phyloP scores from a whole-genome alignment of 495 filamentous ascomycete genomes.

The Penicillium verhagenii region DNA sequence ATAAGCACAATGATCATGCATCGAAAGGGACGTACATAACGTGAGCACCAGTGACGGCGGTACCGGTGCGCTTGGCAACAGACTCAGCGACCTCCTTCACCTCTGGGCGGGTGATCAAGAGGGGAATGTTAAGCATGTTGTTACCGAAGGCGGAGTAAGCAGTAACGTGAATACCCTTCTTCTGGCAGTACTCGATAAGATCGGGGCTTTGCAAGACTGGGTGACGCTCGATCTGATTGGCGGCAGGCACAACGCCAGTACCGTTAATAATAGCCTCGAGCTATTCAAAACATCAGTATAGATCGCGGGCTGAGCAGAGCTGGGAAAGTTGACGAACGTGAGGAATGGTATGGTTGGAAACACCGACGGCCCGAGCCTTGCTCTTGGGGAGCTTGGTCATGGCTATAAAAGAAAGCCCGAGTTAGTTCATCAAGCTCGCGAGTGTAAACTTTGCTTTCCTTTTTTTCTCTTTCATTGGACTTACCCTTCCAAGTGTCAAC shows the following conservation, averaged over 20 bases:
- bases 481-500: constrained; percentile 52
- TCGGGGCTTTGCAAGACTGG: constrained; percentile 46
- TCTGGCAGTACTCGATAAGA: constrained; percentile 41
- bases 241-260: constrained; percentile 47
- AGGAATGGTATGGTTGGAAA: constrained; percentile 49
- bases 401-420: constrained; percentile 32
- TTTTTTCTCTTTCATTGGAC: too few relatives aligned
- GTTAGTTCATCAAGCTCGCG: too few relatives aligned
- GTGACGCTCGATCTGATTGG: constrained; percentile 54
- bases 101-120: constrained; percentile 44
- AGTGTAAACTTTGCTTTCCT: too few relatives aligned
- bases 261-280: constrained; percentile 51
- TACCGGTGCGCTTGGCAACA: constrained; percentile 40
- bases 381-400: constrained; percentile 52
- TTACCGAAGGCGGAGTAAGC: constrained; percentile 53
- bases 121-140: constrained; percentile 43
- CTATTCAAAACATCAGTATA: constrained; percentile 19
- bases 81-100: constrained; percentile 45
- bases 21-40: constrained; percentile 29
- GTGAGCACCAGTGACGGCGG: constrained; percentile 39
- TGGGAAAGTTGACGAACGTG: constrained; percentile 31
- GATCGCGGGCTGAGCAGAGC: neutral
- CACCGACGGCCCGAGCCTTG: constrained; percentile 51
- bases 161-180: constrained; percentile 50
- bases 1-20: neutral